These are phyloP conservation scores for Stenocarpella maydis DNA, from an alignment of 2,329 filamentous ascomycete species.

Conservation along the genomic window DNA sequence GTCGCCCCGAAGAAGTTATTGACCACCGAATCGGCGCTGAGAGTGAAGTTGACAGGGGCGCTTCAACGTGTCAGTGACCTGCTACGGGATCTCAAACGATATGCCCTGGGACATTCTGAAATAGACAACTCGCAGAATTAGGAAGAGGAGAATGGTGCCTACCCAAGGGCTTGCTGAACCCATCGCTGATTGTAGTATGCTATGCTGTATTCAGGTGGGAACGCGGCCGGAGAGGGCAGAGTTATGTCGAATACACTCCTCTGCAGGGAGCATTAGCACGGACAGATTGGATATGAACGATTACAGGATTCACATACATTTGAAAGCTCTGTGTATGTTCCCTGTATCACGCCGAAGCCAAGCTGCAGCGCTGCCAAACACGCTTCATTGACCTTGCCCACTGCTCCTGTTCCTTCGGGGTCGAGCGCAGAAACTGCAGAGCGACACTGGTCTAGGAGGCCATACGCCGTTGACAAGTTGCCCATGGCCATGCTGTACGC, in stretches of 20 bases:
- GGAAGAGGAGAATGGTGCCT: too few relatives aligned
- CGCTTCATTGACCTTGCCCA: constrained; percentile 32
- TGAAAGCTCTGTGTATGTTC: constrained; percentile 52
- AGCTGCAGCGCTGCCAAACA: constrained; percentile 27
- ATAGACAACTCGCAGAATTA: too few relatives aligned
- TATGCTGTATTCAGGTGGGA: constrained; percentile 55
- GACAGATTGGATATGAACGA: background rate
- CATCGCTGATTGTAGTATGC: constrained; percentile 62
- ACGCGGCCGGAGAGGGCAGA: constrained; percentile 55
- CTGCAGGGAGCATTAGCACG: constrained; percentile 31
- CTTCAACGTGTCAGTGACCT: constrained; percentile 37
- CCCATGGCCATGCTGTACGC: constrained; percentile 28
- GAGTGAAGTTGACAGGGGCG: constrained; percentile 64
- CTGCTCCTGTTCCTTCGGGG: constrained; percentile 44
- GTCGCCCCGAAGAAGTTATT: constrained; percentile 51
- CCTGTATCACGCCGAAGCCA: constrained; percentile 28
- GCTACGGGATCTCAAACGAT: too few relatives aligned
- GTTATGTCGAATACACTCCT: constrained; percentile 63
- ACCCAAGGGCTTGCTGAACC: constrained; percentile 59
- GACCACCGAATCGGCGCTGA: constrained; percentile 35
- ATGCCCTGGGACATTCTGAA: too few relatives aligned
- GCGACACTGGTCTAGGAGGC: constrained; percentile 29
- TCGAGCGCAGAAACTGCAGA: constrained; percentile 50
- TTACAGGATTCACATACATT: constrained; percentile 34
- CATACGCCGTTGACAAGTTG: constrained; percentile 33